Evolutionary conservation across 2,329 filamentous ascomycete species (phyloP), one percentile per base, ranked within the genome.

Genomic region (Fusarium caatingaense): DNA sequence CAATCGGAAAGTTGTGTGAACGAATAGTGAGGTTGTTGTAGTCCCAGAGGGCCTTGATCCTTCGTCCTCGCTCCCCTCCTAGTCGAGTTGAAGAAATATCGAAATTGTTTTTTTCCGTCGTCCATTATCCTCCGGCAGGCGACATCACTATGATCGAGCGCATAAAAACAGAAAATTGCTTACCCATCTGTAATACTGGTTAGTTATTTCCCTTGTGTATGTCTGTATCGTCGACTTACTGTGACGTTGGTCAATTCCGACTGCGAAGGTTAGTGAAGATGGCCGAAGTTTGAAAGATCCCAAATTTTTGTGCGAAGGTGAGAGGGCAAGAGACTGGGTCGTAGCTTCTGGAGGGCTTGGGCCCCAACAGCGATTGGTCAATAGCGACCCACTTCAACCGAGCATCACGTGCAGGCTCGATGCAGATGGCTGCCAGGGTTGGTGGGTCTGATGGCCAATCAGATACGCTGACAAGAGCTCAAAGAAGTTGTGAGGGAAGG

Each of bases 151-250:
- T 46, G 48, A 63, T 72, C 67, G 68, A 63, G 47, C 41, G 63
- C 41, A 69, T 66, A 60, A 66, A 69, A 69, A 72, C 64, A 64
- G 65, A 65, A 78, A 68, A 64, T 34, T 75, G 79, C 87, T 89
- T 89, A 89, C 87, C 87, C 87, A 89, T 89, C 87, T 89, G 79
- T 71, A 69, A 69, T 60, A 44, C 68, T 73, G 72, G 79, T 86
- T 78, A 86, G 83, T 77, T 10, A 73, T 59, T 58, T 66, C 60
- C 28, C 60, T 69, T 61, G 40, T 46, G 79, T 80, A 74, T 80
- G 76, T 79, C 72, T 63, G 64, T 60, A 63, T 60, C 70, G 60
- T 50, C 56, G 69, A 84, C 85, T 81, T 83, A 86, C 84, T 81
- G 77, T 86, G 82, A 83, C 80, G 76, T 78, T 82, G 78, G 81